A percentile compares a stretch with the other conserved stretches of the same genome.
Evolutionary conservation across 2,329 filamentous ascomycete genomes (phyloP).

Genomic region (Periconia digitata): DNA sequence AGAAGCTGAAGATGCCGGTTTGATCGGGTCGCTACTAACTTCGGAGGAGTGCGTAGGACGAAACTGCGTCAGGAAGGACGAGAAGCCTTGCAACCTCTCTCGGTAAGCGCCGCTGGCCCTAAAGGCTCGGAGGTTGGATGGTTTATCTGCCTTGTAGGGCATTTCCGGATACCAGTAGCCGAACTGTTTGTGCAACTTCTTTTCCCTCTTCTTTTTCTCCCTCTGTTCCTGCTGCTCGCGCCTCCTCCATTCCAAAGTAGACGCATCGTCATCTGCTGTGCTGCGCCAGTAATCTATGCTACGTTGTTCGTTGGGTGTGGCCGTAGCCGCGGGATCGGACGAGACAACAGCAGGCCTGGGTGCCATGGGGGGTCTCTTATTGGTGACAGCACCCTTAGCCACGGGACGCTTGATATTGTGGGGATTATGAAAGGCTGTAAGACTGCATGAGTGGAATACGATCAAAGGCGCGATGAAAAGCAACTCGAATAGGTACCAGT

Average conservation of each 20-base stretch:
- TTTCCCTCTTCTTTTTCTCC: constrained; percentile 60
- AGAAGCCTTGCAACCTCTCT: constrained; percentile 27
- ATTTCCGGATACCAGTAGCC: constrained; percentile 53
- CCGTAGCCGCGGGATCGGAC: constrained; percentile 16
- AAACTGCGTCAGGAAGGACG: constrained; percentile 22
- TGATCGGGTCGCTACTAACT: constrained; percentile 17
- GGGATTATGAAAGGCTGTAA: constrained; percentile 36
- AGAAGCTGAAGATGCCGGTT: constrained; percentile 13
- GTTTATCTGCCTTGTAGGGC: constrained; percentile 25
- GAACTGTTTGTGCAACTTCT: constrained; percentile 75
- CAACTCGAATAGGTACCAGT: constrained; percentile 34
- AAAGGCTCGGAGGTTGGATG: constrained; percentile 31
- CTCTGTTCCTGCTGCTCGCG: constrained; percentile 72
- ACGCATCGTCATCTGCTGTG: constrained; percentile 77
- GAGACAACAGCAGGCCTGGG: constrained; percentile 14
- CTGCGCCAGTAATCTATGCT: constrained; percentile 62
- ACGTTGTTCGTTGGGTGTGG: constrained; percentile 2
- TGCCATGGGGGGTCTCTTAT: constrained; percentile 26
- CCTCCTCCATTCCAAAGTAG: constrained; percentile 64
- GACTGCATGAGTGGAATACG: constrained; percentile 27
- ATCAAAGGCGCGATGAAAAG: constrained; percentile 20
- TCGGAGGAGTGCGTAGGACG: constrained; percentile 12
- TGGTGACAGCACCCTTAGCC: constrained; percentile 22
- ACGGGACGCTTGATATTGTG: constrained; percentile 37
- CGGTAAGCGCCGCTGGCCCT: constrained; percentile 26